Conservation (phyloP, 139 green algal genomes). For the Chlamydomonas sp. region DNA sequence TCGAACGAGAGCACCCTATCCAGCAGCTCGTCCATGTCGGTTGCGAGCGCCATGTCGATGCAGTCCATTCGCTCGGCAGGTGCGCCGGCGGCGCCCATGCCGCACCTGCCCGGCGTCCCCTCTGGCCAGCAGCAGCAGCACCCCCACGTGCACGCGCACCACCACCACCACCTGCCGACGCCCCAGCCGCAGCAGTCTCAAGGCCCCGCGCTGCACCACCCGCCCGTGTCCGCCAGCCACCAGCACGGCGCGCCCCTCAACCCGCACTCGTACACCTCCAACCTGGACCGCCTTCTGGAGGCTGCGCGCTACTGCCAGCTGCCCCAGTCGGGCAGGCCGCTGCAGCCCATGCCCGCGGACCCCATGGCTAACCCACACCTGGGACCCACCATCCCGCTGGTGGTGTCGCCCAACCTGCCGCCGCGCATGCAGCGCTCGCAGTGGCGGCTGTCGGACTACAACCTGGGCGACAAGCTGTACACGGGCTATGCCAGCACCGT, state of each 20-base stretch:
- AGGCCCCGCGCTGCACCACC: not conserved
- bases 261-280: conserved; percentile 39
- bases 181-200: not conserved
- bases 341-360: conserved; percentile 41
- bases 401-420: conserved; percentile 53
- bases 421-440: conserved; percentile 58
- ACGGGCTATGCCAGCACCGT: conserved; percentile 62
- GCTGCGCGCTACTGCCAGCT: conserved; percentile 44
- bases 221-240: conserved; percentile 9
- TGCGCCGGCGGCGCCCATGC: conserved; percentile 24
- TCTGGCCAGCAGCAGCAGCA: conserved; percentile 2
- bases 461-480: conserved; percentile 67
- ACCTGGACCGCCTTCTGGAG: conserved; percentile 47
- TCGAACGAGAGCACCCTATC: conserved; percentile 23
- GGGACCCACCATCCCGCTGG: conserved; percentile 49
- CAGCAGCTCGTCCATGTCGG: not conserved
- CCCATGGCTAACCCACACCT: conserved; percentile 40
- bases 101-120: conserved; percentile 8
- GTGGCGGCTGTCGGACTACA: conserved; percentile 66
- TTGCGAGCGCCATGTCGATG: not conserved
- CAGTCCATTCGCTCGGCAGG: conserved; percentile 28
- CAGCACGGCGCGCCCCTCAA: conserved; percentile 20
- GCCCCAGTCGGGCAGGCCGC: conserved; percentile 31
- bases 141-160: not conserved
- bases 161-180: not conserved